Conservation (phyloP, 75 land plant species). For the Ceratopteris richardii region DNA sequence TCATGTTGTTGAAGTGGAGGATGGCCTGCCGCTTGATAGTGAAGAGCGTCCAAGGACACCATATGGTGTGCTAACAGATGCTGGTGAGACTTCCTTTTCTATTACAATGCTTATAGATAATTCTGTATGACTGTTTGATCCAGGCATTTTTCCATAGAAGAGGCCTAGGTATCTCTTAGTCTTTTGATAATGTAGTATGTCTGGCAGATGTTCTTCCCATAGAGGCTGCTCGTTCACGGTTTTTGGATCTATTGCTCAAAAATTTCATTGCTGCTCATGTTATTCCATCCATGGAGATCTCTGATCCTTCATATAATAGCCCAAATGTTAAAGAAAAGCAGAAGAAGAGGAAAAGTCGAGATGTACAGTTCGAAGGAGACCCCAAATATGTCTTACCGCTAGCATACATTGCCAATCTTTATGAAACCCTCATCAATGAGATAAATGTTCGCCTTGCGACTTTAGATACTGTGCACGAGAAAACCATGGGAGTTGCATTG, state of each 20-base stretch:
- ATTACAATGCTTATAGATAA: neutral
- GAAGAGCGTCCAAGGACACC: constrained; percentile 45
- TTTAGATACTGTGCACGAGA: constrained; percentile 79
- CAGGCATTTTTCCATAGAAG: neutral
- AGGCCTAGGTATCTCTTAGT: neutral
- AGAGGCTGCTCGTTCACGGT: constrained; percentile 83
- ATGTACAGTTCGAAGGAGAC: constrained; percentile 85
- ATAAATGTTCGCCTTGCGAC: constrained; percentile 74
- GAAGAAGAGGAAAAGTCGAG: constrained; percentile 70
- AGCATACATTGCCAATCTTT: constrained; percentile 95
- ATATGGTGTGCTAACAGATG: constrained; percentile 48
- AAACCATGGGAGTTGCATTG: constrained; percentile 95
- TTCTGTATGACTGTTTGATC: neutral
- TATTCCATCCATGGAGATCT: constrained; percentile 46
- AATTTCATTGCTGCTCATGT: constrained; percentile 62
- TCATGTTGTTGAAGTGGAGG: constrained; percentile 58
- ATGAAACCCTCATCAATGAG: constrained; percentile 83
- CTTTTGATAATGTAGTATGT: too few relatives aligned
- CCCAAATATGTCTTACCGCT: constrained; percentile 84
- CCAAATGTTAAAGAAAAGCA: constrained; percentile 60
- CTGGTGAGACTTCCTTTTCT: constrained; percentile 12
- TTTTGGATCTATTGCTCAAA: constrained; percentile 79
- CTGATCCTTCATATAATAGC: constrained; percentile 41
- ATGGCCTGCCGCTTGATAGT: constrained; percentile 48
- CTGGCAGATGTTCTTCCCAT: constrained; percentile 79